Percentiles rank a stretch among this genome's conserved stretches.
phyloP scores from a whole-genome alignment of 495 filamentous ascomycete genomes.

The Aspergillus coremiiformis region DNA sequence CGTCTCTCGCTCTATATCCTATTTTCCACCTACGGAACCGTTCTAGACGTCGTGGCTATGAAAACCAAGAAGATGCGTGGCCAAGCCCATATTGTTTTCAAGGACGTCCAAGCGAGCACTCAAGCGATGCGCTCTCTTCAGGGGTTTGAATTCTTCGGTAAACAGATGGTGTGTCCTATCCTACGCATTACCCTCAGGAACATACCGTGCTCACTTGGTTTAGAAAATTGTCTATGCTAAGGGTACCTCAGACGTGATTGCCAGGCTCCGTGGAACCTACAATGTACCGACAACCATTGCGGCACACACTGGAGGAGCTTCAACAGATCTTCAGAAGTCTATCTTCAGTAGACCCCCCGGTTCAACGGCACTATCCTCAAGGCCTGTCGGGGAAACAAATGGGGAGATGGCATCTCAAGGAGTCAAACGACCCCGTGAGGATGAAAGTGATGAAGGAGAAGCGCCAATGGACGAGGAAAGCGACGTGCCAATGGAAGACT shows the following conservation, averaged over 20 bases:
- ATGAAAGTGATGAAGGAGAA: conserved; percentile 60
- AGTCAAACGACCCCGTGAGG: conserved; percentile 62
- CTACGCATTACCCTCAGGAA: not conserved
- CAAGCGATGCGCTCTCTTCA: conserved; percentile 85
- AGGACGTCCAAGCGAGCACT: conserved; percentile 77
- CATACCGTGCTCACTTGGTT: conserved; percentile 4
- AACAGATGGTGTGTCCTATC: conserved; percentile 62
- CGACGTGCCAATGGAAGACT: conserved; percentile 50
- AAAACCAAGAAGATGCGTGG: conserved; percentile 88
- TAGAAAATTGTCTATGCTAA: conserved; percentile 88
- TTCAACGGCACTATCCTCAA: conserved; percentile 32
- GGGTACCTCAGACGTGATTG: conserved; percentile 72
- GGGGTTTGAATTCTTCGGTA: conserved; percentile 80
- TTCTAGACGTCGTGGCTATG: conserved; percentile 88
- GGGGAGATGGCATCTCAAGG: conserved; percentile 32
- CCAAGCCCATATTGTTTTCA: conserved; percentile 87
- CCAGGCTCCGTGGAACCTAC: conserved; percentile 87
- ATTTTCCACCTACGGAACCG: conserved; percentile 86
- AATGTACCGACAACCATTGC: conserved; percentile 48
- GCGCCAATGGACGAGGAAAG: conserved; percentile 68
- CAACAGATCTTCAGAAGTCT: conserved; percentile 71
- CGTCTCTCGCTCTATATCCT: conserved; percentile 81
- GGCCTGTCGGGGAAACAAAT: conserved; percentile 31
- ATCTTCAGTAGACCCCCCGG: conserved; percentile 67
- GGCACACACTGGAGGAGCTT: conserved; percentile 42